A percentile compares a stretch with the other conserved stretches of the same genome.
Conservation (phyloP, 352 stramenopile species). For the Phytopythium chamaehyphon region DNA sequence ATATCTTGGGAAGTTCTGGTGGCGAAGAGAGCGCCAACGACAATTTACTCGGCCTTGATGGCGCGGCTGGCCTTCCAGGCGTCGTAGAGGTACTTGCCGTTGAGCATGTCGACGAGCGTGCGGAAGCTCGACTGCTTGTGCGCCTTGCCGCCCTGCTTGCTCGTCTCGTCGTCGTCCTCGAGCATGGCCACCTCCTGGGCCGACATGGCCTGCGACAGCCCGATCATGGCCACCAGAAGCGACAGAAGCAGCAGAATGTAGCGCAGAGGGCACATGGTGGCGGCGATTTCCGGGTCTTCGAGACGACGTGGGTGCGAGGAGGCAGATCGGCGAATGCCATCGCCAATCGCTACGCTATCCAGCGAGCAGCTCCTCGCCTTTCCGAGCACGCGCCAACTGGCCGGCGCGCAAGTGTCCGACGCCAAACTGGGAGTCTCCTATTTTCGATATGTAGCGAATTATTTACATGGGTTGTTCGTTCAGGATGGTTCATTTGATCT, state of each 20-base stretch:
- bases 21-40: too few relatives aligned
- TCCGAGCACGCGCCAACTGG: neutral
- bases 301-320: neutral
- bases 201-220: slow-evolving; percentile 70
- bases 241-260: slow-evolving; percentile 85
- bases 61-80: slow-evolving; percentile 62
- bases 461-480: neutral
- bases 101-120: slow-evolving; percentile 86
- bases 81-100: slow-evolving; percentile 86
- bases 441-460: neutral
- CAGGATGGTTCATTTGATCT: neutral
- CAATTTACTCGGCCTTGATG: slow-evolving; percentile 50
- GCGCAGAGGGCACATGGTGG: slow-evolving; percentile 72
- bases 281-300: neutral
- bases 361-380: slow-evolving; percentile 1
- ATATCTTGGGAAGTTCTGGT: too few relatives aligned
- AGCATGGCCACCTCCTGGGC: slow-evolving; percentile 60
- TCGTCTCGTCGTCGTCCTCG: slow-evolving; percentile 53
- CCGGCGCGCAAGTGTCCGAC: neutral
- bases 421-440: too few relatives aligned
- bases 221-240: slow-evolving; percentile 82
- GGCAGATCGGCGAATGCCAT: slow-evolving; percentile 21
- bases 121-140: slow-evolving; percentile 54
- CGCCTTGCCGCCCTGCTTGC: slow-evolving; percentile 43
- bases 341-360: neutral